Percentiles rank a stretch among this genome's conserved stretches.
These are phyloP conservation scores for Amniculicola lignicola DNA, from an alignment of 495 filamentous ascomycete genomes.

Conservation along the genomic window DNA sequence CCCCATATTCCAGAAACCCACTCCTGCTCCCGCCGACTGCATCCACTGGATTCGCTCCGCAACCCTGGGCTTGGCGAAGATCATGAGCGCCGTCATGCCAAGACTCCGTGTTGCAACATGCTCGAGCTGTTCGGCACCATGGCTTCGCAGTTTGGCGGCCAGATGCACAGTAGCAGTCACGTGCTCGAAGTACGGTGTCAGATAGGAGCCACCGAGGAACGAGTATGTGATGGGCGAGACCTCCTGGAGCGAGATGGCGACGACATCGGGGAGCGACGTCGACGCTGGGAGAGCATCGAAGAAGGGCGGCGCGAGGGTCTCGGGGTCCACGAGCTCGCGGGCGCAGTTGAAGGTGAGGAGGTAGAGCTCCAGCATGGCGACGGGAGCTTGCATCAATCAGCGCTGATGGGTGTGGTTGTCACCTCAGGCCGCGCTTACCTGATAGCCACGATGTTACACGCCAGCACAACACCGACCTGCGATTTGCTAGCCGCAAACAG, in stretches of 20 bases:
- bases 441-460: too few relatives aligned
- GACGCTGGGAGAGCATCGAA: constrained; percentile 59
- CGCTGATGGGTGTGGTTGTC: neutral
- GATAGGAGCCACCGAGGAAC: constrained; percentile 79
- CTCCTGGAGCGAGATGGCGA: constrained; percentile 74
- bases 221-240: constrained; percentile 77
- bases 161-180: constrained; percentile 66
- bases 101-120: constrained; percentile 62
- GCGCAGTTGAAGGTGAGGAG: constrained; percentile 91
- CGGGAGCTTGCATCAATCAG: neutral
- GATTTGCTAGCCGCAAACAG: too few relatives aligned
- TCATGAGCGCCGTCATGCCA: constrained; percentile 84
- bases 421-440: neutral
- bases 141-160: constrained; percentile 48
- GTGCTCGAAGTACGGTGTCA: constrained; percentile 70
- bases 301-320: constrained; percentile 66
- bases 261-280: constrained; percentile 38
- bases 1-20: constrained; percentile 78
- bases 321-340: constrained; percentile 58
- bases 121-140: constrained; percentile 43
- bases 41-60: constrained; percentile 55
- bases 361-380: constrained; percentile 53
- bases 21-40: constrained; percentile 70
- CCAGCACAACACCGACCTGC: too few relatives aligned
- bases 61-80: constrained; percentile 64